Conservation (phyloP, 495 filamentous ascomycete genomes). For the Thermothielavioides terrestris region DNA sequence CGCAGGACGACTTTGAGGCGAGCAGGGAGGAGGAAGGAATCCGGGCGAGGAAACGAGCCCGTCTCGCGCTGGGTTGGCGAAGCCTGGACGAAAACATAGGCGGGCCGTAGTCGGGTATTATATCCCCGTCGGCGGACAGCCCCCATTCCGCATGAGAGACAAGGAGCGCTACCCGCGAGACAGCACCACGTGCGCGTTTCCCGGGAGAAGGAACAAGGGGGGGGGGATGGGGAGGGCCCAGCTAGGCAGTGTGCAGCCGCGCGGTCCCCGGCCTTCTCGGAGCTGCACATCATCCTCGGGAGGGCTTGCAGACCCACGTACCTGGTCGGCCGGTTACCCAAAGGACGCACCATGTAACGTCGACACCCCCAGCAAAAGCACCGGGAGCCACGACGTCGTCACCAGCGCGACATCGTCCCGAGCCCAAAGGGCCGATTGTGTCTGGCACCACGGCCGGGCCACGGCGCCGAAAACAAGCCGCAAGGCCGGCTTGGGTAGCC, state of each 20-base stretch:
- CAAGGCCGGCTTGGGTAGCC: neutral
- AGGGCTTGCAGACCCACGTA: neutral
- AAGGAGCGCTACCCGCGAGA: neutral
- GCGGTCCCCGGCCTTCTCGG: neutral
- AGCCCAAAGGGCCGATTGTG: constrained; percentile 8
- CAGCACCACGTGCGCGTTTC: constrained; percentile 1
- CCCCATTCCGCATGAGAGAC: neutral
- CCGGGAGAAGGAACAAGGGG: neutral
- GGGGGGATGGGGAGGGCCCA: neutral
- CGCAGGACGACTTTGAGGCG: neutral
- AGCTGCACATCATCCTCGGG: neutral
- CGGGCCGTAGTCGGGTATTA: neutral
- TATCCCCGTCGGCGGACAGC: neutral
- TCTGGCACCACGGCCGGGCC: neutral
- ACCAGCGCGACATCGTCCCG: too few relatives aligned
- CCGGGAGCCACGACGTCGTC: too few relatives aligned
- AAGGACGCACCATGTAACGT: too few relatives aligned
- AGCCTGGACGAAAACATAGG: too few relatives aligned
- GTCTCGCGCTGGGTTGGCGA: neutral
- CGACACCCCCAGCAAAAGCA: neutral
- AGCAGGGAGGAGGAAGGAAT: neutral
- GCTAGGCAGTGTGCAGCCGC: too few relatives aligned
- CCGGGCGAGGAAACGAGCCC: neutral
- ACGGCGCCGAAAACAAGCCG: neutral
- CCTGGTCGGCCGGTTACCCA: too few relatives aligned